Conservation (phyloP, 1,284 basidiomycete species). For the Cystobasidiaceae sp. region DNA sequence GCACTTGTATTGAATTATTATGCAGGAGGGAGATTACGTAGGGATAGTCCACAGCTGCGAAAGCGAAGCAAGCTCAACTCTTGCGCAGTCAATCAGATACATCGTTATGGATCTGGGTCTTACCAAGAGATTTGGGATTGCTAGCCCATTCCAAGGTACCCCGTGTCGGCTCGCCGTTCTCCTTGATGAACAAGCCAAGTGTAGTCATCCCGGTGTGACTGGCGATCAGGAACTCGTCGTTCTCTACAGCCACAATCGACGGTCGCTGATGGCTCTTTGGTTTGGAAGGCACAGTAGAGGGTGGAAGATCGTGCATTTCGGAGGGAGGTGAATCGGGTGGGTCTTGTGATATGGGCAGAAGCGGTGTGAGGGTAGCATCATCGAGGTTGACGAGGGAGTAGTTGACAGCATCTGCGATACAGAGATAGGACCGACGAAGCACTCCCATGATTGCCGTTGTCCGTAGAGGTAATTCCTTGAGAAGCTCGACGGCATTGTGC, state of each 20-base stretch:
- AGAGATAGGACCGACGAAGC: conserved; percentile 62
- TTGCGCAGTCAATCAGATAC: background rate
- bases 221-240: conserved; percentile 63
- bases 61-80: background rate
- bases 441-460: conserved; percentile 59
- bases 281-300: background rate
- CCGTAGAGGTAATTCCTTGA: conserved; percentile 77
- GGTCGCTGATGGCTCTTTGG: conserved; percentile 28
- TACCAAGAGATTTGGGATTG: conserved; percentile 71
- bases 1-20: conserved; percentile 71
- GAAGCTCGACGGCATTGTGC: conserved; percentile 57
- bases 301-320: conserved; percentile 3
- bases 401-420: conserved; percentile 63
- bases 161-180: conserved; percentile 76
- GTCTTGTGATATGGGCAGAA: conserved; percentile 70
- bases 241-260: conserved; percentile 45
- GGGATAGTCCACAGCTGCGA: conserved; percentile 69
- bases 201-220: conserved; percentile 51
- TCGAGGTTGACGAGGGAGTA: conserved; percentile 75
- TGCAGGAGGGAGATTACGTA: conserved; percentile 71
- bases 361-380: conserved; percentile 59
- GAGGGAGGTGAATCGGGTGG: conserved; percentile 21
- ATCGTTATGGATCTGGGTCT: conserved; percentile 42
- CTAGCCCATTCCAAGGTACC: conserved; percentile 78
- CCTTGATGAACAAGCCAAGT: conserved; percentile 76